phyloP scores from a whole-genome alignment of 2,329 filamentous ascomycete species.

The Xylaria sp. region DNA sequence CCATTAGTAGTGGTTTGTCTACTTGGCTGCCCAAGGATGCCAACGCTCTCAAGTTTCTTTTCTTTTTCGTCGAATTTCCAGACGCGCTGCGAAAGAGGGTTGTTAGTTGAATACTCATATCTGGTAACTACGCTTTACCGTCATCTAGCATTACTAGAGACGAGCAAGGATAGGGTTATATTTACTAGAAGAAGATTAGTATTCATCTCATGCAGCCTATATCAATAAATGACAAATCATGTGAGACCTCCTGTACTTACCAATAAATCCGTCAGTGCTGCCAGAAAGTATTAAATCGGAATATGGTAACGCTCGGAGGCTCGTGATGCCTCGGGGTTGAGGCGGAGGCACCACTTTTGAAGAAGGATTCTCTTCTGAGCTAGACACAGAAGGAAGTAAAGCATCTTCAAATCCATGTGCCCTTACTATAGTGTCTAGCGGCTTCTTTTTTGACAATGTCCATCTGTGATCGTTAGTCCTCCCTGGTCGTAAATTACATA shows the following conservation, averaged over 20 bases:
- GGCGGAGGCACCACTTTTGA: slow-evolving; percentile 63
- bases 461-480: slow-evolving; percentile 44
- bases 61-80: slow-evolving; percentile 89
- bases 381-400: slow-evolving; percentile 70
- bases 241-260: slow-evolving; percentile 20
- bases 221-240: not conserved
- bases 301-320: slow-evolving; percentile 83
- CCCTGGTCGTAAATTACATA: not conserved
- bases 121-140: not conserved
- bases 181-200: slow-evolving; percentile 23
- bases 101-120: slow-evolving; percentile 2
- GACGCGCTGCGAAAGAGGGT: slow-evolving; percentile 53
- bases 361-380: slow-evolving; percentile 71
- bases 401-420: slow-evolving; percentile 86
- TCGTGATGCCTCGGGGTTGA: slow-evolving; percentile 87
- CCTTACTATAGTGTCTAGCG: slow-evolving; percentile 76
- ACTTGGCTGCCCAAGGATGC: slow-evolving; percentile 61
- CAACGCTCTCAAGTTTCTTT: slow-evolving; percentile 74
- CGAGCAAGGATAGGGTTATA: not conserved
- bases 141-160: not conserved
- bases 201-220: not conserved
- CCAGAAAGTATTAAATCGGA: slow-evolving; percentile 89
- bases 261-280: slow-evolving; percentile 89
- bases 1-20: slow-evolving; percentile 2
- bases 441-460: slow-evolving; percentile 78